Percentiles rank a stretch among this genome's conserved stretches.
These are phyloP conservation scores for Heteromeles arbutifolia DNA, from an alignment of 306 rosid species.

Conservation along the genomic window DNA sequence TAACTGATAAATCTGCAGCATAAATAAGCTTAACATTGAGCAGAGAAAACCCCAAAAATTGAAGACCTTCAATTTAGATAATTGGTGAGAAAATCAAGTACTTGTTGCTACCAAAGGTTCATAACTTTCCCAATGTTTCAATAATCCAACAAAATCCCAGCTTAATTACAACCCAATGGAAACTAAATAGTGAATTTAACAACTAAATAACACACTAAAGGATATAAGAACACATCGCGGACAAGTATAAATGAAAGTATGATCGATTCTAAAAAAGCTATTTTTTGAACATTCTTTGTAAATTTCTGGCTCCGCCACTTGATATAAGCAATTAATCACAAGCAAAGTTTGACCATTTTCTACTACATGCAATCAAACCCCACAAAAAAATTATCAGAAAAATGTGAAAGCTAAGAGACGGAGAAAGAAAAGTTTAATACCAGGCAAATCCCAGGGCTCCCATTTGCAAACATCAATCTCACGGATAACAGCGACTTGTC, in stretches of 20 bases:
- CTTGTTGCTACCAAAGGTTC: not conserved
- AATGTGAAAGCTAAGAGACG: not conserved
- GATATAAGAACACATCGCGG: not conserved
- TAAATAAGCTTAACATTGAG: not conserved
- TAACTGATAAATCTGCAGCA: no score
- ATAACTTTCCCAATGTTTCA: not conserved
- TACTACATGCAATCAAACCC: not conserved
- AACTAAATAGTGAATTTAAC: not conserved
- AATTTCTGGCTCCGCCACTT: no score
- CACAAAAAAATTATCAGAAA: not conserved
- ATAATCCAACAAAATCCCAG: not conserved
- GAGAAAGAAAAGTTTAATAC: slow-evolving; percentile 24
- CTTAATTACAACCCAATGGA: not conserved
- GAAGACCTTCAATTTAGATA: not conserved
- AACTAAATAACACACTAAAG: not conserved
- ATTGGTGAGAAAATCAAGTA: not conserved
- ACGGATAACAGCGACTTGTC: slow-evolving; percentile 69
- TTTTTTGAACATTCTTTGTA: no score
- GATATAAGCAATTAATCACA: not conserved
- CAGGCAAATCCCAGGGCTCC: slow-evolving; percentile 98
- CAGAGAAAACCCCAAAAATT: not conserved
- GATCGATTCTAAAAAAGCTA: no score
- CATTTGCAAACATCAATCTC: slow-evolving; percentile 91
- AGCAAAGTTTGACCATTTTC: not conserved
- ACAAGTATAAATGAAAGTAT: no score